Evolutionary conservation across 805 yeast genomes (phyloP), one percentile per base, ranked within the genome.

Genomic region (Candida wancherniae): DNA sequence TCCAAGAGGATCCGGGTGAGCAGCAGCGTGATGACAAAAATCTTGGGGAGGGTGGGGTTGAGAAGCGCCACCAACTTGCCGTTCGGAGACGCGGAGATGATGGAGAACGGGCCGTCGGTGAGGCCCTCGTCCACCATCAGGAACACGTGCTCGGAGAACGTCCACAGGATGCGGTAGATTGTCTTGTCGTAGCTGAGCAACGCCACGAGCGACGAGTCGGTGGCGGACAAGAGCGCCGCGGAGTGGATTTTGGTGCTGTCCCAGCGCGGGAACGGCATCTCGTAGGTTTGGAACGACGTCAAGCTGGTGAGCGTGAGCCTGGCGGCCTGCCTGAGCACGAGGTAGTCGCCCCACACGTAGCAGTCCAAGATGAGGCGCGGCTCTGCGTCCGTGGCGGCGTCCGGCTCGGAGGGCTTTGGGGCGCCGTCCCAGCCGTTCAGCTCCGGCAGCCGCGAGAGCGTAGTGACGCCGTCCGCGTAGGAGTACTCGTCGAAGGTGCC

Each of bases 401-500:
- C 28, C n/a, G n/a, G n/a, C n/a, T n/a, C n/a, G n/a, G n/a, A n/a
- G n/a, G n/a, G n/a, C n/a, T n/a, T n/a, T n/a, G n/a, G n/a, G n/a
- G n/a, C n/a, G n/a, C n/a, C n/a, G n/a, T n/a, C n/a, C n/a, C n/a
- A n/a, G n/a, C n/a, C n/a, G n/a, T n/a, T n/a, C n/a, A n/a, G n/a
- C n/a, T n/a, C n/a, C n/a, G n/a, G n/a, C n/a, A n/a, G n/a, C n/a
- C n/a, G n/a, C n/a, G n/a, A n/a, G n/a, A n/a, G n/a, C n/a, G n/a
- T n/a, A 6, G 19, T 5, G 6, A 13, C n/a, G 10, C 15, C 26
- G 12, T 21, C 37, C 5, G 50, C 47, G 30, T 39, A 61, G 7
- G 33, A 28, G 43, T 64, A 69, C 44, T 79, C 85, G 28, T 66
- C 64, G 50, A 83, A 84, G 26, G 73, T 78, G 3, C 84, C 83